Base-by-base conservation (phyloP, 805 yeast species). In the Candida caryicola region DNA sequence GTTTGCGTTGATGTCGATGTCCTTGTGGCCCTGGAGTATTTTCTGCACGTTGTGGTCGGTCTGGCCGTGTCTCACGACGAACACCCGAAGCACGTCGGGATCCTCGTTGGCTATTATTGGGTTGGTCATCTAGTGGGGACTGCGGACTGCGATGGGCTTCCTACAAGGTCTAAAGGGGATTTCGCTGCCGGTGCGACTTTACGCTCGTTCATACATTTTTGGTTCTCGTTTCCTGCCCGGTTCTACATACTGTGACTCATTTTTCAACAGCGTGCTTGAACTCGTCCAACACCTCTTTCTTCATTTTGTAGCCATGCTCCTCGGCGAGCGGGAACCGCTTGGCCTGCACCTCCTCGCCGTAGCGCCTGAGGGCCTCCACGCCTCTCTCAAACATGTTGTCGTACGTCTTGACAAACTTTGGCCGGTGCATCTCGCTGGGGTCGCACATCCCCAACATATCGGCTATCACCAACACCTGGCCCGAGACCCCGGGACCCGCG, bases 391-490 rank as follows among this genome's bases (percentile, higher is more conserved):
- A 70, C 31, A 81, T 66, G 46, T 79, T 57, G 30, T 72, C 69
- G 57, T 85, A 91, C 46, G 70, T 69, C 53, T 86, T 85, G 18
- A 88, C 91, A 60, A 93, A 90, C 55, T 84, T 85, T 6, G 71
- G 59, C 2, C 85, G 85, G 16, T 44, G 49, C n/a, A 50, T 52
- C 3, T 60, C 55, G 31, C 64, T 68, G 0, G 73, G 72, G 31
- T 79, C 78, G 34, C 69, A 67, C 85, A 82, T 77, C 1, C 96
- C 96, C 23, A 91, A 64, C 62, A 86, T 53, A 56, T 91, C 99
- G 3, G 86, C 77, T 59, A 85, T 81, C 0, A 91, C 99, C 27
- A 91, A 70, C 1, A 91, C 96, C 59, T 93, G 98, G 0, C 96
- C 98, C 25, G 85, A 77, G 6, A 91, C 82, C 6, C 65, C 64